Base-by-base conservation (phyloP, 164 flowering plant genomes). In the Taxillus chinensis region DNA sequence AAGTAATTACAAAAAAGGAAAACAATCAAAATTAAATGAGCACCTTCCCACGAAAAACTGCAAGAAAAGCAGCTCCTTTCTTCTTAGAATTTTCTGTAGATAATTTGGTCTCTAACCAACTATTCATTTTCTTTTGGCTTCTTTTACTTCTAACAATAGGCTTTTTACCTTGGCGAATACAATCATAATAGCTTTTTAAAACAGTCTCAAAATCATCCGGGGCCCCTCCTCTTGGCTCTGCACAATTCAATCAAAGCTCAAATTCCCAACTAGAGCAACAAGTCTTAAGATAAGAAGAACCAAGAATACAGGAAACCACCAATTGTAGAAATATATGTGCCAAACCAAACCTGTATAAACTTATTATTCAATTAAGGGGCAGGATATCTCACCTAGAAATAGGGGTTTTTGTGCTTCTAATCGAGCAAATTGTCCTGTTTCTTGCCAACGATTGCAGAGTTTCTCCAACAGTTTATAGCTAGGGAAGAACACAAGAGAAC, bases 1-100 rank as follows among this genome's bases (percentile, higher is more conserved):
- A 49, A 60, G 46, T 12, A 16, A 15, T 13, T 0, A 6, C 4
- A 45, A 7, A 8, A 7, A 5, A n/a, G n/a, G n/a, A n/a, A 58
- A 27, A 51, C 62, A 53, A 37, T 9, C 13, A 59, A 27, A 40
- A 61, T 39, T 45, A 41, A 40, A 7, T 15, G 46, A 41, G 56
- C 62, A 93, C 99, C 96, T 95, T 95, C 72, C 99, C 99, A 68
- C 99, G 84, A 65, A 86, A 95, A 70, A 95, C 99, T 56, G 96
- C 97, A 75, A 95, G 87, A 68, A 95, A 83, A 61, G 89, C 89
- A 71, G 97, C 97, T 62, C 92, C 99, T 37, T 70, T 70, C 43
- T 69, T 71, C 37, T 42, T 45, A 16, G 65, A 51, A 52, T 46
- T 55, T 52, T 64, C 72, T 15, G 63, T 43, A n/a, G 68, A 55